Percentiles rank a stretch among this genome's conserved stretches.
These are phyloP conservation scores for Scedosporium boydii DNA, from an alignment of 2,329 filamentous ascomycete species.

Conservation along the genomic window DNA sequence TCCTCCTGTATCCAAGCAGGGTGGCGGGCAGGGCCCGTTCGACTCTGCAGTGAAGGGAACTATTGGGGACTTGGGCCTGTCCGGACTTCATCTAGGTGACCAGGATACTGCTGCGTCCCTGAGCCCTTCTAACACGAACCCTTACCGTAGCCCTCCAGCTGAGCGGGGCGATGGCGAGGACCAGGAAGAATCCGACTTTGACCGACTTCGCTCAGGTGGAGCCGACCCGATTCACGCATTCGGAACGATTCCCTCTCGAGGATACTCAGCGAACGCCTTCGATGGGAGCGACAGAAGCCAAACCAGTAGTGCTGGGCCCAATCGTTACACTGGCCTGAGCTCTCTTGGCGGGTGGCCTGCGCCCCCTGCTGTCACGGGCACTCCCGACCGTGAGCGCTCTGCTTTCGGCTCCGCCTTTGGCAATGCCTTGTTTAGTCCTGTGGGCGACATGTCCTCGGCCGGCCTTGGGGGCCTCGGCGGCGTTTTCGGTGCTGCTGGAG, in stretches of 20 bases:
- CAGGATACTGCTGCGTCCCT: conserved; percentile 47
- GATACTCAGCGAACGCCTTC: conserved; percentile 32
- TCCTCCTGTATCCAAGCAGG: conserved; percentile 22
- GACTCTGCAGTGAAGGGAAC: conserved; percentile 43
- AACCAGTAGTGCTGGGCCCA: conserved; percentile 77
- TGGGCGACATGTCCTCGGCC: conserved; percentile 71
- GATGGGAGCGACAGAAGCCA: conserved; percentile 84
- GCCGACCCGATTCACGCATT: not conserved
- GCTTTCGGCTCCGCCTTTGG: conserved; percentile 56
- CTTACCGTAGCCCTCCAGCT: conserved; percentile 82
- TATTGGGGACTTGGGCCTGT: conserved; percentile 52
- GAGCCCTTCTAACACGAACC: conserved; percentile 92
- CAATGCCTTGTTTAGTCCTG: conserved; percentile 67
- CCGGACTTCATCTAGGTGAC: conserved; percentile 48
- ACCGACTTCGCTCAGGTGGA: conserved; percentile 36
- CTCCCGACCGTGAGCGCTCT: conserved; percentile 56
- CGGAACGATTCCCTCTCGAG: not conserved
- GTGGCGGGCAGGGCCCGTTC: conserved; percentile 8
- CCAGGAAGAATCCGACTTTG: conserved; percentile 40
- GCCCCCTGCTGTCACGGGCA: conserved; percentile 49
- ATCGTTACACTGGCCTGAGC: conserved; percentile 57
- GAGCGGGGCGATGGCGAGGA: conserved; percentile 60
- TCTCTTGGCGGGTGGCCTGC: conserved; percentile 55
- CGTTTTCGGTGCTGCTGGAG: conserved; percentile 54
- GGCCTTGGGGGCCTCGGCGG: conserved; percentile 57